These are phyloP conservation scores for Saccharum hybrid DNA, from an alignment of 202 grass and related monocot species.

Conservation along the genomic window DNA sequence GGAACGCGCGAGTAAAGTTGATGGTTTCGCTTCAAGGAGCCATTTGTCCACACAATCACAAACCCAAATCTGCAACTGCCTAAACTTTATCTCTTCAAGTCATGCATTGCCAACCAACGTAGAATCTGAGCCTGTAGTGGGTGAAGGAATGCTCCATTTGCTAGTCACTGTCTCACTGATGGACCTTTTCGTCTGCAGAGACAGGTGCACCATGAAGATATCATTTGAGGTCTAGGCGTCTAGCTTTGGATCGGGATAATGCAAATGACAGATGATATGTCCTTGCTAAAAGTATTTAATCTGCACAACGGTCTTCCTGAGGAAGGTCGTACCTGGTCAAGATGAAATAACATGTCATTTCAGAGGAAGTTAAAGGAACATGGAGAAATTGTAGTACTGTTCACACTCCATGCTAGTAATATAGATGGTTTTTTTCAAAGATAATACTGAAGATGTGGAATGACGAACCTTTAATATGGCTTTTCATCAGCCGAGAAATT, in stretches of 20 bases:
- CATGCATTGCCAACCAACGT: slow-evolving; percentile 25
- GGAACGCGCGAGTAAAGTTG: slow-evolving; percentile 4
- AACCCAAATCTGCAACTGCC: background rate
- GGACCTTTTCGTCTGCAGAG: slow-evolving; percentile 31
- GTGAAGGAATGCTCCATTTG: slow-evolving; percentile 13
- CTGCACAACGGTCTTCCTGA: background rate
- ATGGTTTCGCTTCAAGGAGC: slow-evolving; percentile 25
- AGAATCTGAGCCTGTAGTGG: slow-evolving; percentile 19
- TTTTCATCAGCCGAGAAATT: background rate
- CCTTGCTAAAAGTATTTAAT: background rate
- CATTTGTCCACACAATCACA: slow-evolving; percentile 13
- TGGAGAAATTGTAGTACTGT: background rate
- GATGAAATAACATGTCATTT: background rate
- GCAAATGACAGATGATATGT: background rate
- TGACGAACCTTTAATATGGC: background rate
- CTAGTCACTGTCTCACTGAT: slow-evolving; percentile 15
- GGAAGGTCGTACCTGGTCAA: slow-evolving; percentile 42
- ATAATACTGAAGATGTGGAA: background rate
- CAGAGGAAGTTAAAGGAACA: background rate
- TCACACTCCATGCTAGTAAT: background rate
- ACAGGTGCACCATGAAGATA: background rate
- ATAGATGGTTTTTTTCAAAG: background rate
- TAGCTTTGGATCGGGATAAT: slow-evolving; percentile 38
- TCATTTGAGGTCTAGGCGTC: background rate
- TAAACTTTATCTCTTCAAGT: slow-evolving; percentile 8